Evolutionary conservation across 495 filamentous ascomycete species (phyloP).

Genomic region (Bombardia bombarda): DNA sequence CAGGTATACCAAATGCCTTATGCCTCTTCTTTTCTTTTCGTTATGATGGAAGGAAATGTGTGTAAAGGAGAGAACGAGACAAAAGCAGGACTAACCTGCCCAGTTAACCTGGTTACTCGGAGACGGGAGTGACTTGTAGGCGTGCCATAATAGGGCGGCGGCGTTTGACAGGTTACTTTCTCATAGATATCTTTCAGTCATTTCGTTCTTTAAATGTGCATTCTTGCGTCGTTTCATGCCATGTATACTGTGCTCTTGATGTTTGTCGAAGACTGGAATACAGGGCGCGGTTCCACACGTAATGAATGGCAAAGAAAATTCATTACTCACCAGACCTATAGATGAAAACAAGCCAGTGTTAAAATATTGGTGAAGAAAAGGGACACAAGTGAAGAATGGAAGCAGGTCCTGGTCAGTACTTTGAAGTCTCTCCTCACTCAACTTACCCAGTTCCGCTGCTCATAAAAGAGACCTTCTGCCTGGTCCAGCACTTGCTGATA

Average conservation of each 20-base stretch:
- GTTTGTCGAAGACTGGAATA: too few relatives aligned
- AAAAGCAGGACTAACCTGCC: constrained; percentile 50
- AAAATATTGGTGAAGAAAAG: neutral
- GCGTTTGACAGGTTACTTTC: constrained; percentile 76
- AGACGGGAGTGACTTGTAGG: constrained; percentile 66
- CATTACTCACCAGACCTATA: constrained; percentile 49
- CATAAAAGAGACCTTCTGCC: constrained; percentile 61
- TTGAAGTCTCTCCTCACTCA: too few relatives aligned
- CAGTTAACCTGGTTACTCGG: constrained; percentile 75
- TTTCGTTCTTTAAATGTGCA: too few relatives aligned
- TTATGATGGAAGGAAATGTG: constrained; percentile 7
- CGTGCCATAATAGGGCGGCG: constrained; percentile 81
- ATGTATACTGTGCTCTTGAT: too few relatives aligned
- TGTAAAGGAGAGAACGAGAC: neutral
- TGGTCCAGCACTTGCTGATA: constrained; percentile 70
- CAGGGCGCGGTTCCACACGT: too few relatives aligned
- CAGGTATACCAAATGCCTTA: too few relatives aligned
- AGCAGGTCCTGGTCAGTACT: neutral
- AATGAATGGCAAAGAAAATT: too few relatives aligned
- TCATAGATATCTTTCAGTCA: neutral
- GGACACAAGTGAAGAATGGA: neutral
- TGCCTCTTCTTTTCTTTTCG: too few relatives aligned
- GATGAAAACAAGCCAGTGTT: neutral
- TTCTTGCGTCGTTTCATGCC: too few relatives aligned
- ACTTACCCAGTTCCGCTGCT: constrained; percentile 81